phyloP scores from a whole-genome alignment of 208 protist genomes.

The Herpetomonas samuelpessoai region DNA sequence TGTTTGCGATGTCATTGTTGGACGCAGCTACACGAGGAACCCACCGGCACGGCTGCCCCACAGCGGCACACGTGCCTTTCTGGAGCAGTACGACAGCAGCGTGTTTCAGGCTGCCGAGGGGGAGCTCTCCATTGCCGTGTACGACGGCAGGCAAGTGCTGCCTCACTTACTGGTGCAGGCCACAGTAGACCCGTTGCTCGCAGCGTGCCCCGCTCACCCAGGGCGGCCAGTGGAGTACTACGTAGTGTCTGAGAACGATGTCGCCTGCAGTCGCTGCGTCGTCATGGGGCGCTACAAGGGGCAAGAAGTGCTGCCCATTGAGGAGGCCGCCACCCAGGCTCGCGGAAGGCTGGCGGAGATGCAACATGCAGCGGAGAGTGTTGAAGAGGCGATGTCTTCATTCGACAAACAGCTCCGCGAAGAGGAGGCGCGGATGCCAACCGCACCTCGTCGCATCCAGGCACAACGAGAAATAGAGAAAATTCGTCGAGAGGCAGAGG shows the following conservation, averaged over 20 bases:
- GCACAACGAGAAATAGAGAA: conserved; percentile 52
- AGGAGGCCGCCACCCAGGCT: conserved; percentile 56
- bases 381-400: conserved; percentile 40
- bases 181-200: conserved; percentile 45
- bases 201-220: conserved; percentile 61
- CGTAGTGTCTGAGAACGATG: conserved; percentile 38
- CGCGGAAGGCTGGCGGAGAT: conserved; percentile 45
- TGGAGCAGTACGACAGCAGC: conserved; percentile 50
- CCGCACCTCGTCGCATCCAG: conserved; percentile 35
- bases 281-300: conserved; percentile 58
- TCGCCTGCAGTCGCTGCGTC: conserved; percentile 76
- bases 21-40: conserved; percentile 26
- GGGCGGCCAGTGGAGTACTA: conserved; percentile 72
- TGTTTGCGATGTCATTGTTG: conserved; percentile 72
- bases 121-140: conserved; percentile 46
- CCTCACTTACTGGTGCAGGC: conserved; percentile 62
- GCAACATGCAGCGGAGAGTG: conserved; percentile 28
- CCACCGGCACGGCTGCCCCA: conserved; percentile 18
- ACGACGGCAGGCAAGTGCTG: conserved; percentile 50
- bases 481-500: conserved; percentile 63
- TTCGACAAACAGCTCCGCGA: conserved; percentile 36
- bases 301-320: conserved; percentile 43
- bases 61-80: conserved; percentile 26
- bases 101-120: conserved; percentile 35
- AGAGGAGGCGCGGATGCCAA: conserved; percentile 38